Base-by-base conservation (phyloP, 2,329 filamentous ascomycete species). In the Neopestalotiopsis rosae region DNA sequence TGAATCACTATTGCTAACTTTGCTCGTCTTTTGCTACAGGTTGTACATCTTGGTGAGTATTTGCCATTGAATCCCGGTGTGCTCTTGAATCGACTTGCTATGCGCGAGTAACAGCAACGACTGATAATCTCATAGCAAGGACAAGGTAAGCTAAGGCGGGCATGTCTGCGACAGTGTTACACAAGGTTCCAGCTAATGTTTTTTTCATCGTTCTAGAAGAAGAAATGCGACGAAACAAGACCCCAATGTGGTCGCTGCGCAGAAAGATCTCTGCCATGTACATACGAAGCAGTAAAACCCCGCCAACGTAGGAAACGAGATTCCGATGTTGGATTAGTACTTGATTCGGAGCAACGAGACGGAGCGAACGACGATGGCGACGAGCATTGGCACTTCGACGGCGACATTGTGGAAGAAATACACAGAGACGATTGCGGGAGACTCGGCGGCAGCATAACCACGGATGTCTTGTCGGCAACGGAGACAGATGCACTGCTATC, bases 181-280 rank as follows among this genome's bases (percentile, higher is more conserved):
- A 52, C 45, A 24, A 65, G 17, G 52, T 5, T 13, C 32, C 56
- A 61, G 20, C 34, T 72, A 74, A 57, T 72, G 63, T n/a, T 61
- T 38, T 28, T 24, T 40, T 66, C 61, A 34, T 59, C 40, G 20
- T 34, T 69, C 71, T 69, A 88, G 86, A 88, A 89, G 76, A 89
- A 89, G 76, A 88, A 88, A 78, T 88, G 86, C 72, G 85, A 88
- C 73, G 86, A 88, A 75, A 79, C 76, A 42, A 83, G 85, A 7
- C 86, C 86, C 2, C 78, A 80, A 61, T 88, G 86, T 73, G 79
- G 82, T 28, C 85, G 86, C 56, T 88, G 86, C 75, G 72, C 78
- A 57, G 86, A 88, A 75, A 81, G 83, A 56, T 80, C 80, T 64
- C 79, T 85, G 61, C 80, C 84, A 28, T 88, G 86, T 72, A 76